Evolutionary conservation across 495 filamentous ascomycete species (phyloP).

Genomic region (Podospora comata): DNA sequence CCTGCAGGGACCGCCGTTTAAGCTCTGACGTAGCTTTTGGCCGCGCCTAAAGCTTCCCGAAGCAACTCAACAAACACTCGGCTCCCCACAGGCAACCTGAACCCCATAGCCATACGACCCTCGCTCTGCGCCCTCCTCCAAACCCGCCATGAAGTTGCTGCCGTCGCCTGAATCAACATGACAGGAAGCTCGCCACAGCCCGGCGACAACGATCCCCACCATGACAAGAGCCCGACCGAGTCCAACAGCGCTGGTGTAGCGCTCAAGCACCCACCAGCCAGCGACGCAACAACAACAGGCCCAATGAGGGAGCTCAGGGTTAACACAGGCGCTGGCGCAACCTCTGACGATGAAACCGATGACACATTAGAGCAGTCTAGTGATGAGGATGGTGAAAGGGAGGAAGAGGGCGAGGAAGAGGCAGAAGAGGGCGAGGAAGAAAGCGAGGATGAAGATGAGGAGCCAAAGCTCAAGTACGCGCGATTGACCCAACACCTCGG

Average conservation of each 20-base stretch:
- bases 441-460: constrained; percentile 84
- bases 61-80: constrained; percentile 12
- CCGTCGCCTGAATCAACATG: constrained; percentile 36
- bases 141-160: constrained; percentile 30
- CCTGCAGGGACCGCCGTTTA: constrained; percentile 15
- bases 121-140: neutral
- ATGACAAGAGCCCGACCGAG: constrained; percentile 12
- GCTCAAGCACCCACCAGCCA: constrained; percentile 12
- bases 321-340: constrained; percentile 7
- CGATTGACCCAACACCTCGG: constrained; percentile 75
- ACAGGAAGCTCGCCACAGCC: constrained; percentile 43
- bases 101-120: neutral
- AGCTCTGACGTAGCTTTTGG: constrained; percentile 28
- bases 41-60: constrained; percentile 16
- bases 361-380: neutral
- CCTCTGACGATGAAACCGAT: constrained; percentile 12
- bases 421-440: constrained; percentile 43
- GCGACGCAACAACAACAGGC: constrained; percentile 9
- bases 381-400: constrained; percentile 11
- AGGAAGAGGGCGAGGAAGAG: constrained; percentile 17
- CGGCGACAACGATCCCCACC: constrained; percentile 32
- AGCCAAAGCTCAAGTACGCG: constrained; percentile 89
- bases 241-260: constrained; percentile 8
- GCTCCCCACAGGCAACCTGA: neutral
- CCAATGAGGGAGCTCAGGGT: constrained; percentile 1